Evolutionary conservation across 2,329 filamentous ascomycete genomes (phyloP).

Genomic region (Penicillium sp.): DNA sequence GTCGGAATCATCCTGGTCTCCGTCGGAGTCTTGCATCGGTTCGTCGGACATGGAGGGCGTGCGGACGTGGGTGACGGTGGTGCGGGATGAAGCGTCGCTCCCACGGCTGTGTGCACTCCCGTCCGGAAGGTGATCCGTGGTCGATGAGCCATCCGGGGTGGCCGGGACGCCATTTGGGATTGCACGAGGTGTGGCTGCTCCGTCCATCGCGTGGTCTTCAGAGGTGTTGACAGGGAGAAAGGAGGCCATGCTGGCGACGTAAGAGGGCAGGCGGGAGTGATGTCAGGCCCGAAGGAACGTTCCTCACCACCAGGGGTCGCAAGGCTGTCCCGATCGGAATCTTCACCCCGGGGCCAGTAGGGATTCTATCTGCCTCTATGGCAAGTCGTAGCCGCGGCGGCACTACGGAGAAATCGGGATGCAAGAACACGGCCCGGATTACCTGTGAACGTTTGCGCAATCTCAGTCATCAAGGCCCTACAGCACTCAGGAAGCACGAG

Average conservation of each 20-base stretch:
- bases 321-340: conserved; percentile 23
- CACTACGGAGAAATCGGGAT: conserved; percentile 19
- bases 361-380: conserved; percentile 15
- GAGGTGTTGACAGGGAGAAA: conserved; percentile 65
- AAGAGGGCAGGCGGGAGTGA: conserved; percentile 28
- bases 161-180: conserved; percentile 42
- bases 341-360: conserved; percentile 14
- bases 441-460: conserved; percentile 26
- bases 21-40: conserved; percentile 75
- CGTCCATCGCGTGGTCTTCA: conserved; percentile 48
- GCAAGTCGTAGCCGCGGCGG: conserved; percentile 15
- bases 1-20: conserved; percentile 66
- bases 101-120: conserved; percentile 25
- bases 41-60: conserved; percentile 56
- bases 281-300: conserved; percentile 24
- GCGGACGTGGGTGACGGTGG: conserved; percentile 35
- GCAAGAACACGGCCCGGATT: conserved; percentile 12
- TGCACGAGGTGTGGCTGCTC: conserved; percentile 58
- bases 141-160: conserved; percentile 29
- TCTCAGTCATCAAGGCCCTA: conserved; percentile 9
- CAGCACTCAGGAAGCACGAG: conserved; percentile 3
- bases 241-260: conserved; percentile 51
- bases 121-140: conserved; percentile 22
- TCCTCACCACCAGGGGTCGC: conserved; percentile 24
- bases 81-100: conserved; percentile 32